Evolutionary conservation across 305 asterid genomes (phyloP).

Genomic region (Rubia balearica): DNA sequence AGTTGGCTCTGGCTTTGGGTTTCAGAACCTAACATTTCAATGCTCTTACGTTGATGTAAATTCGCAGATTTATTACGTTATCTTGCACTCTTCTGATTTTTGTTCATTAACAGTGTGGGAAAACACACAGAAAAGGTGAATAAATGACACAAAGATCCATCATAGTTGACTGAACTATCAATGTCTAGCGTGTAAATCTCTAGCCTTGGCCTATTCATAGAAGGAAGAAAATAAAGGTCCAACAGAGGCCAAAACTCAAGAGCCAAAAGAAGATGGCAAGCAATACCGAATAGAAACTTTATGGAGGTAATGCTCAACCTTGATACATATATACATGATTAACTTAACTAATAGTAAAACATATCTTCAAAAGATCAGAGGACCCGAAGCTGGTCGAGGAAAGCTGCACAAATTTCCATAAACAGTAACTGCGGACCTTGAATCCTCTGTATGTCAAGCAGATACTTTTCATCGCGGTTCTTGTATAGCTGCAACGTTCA

Average conservation of each 20-base stretch:
- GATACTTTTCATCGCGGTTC: conserved; percentile 75
- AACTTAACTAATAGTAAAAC: conserved; percentile 7
- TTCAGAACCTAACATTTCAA: not conserved
- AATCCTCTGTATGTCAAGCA: conserved; percentile 87
- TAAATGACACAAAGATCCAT: not conserved
- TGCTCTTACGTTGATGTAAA: not conserved
- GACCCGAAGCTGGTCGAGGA: conserved; percentile 82
- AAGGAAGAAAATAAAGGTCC: conserved; percentile 9
- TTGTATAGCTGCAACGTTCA: conserved; percentile 63
- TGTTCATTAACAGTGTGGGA: too few relatives aligned
- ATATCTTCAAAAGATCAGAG: conserved; percentile 33
- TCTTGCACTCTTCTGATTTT: too few relatives aligned
- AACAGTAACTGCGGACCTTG: conserved; percentile 82
- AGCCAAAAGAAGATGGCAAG: conserved; percentile 31
- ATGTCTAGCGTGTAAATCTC: not conserved
- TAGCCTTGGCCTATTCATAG: not conserved
- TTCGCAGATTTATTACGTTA: too few relatives aligned
- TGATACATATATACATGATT: conserved; percentile 41
- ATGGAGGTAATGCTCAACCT: conserved; percentile 3
- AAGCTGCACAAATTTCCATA: conserved; percentile 79
- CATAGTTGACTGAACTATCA: not conserved
- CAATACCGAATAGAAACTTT: conserved; percentile 4
- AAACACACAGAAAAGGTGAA: not conserved
- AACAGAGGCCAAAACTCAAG: conserved; percentile 37
- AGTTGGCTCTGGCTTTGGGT: too few relatives aligned